Conservation (phyloP, 805 yeast genomes). For the Saccharomyces paradoxus region DNA sequence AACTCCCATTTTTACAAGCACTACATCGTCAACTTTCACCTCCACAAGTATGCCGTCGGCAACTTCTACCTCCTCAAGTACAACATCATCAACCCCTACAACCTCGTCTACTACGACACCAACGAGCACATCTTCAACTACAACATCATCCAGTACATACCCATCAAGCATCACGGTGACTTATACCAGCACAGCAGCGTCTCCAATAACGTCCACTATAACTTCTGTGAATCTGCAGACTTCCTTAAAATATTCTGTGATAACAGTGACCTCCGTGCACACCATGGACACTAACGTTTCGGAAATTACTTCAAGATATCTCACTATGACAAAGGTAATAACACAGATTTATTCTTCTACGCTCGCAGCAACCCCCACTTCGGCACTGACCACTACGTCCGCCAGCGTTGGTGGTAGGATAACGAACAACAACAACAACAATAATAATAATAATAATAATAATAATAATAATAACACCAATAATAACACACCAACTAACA, state of each 20-base stretch:
- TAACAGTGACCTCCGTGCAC: slow-evolving; percentile 11
- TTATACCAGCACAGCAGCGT: slow-evolving; percentile 2
- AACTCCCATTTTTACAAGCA: slow-evolving; percentile 1
- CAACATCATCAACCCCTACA: not conserved
- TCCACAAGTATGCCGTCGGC: no score
- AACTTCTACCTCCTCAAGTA: slow-evolving; percentile 3
- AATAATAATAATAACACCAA: not conserved
- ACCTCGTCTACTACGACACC: not conserved
- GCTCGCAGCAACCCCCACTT: not conserved
- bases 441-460: not conserved
- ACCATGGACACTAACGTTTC: not conserved
- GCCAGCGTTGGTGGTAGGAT: not conserved
- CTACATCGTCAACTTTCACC: slow-evolving; percentile 2
- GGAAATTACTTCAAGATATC: not conserved
- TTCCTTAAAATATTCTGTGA: slow-evolving; percentile 15
- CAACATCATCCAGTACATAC: slow-evolving; percentile 1
- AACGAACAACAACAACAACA: not conserved
- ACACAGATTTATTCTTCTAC: not conserved
- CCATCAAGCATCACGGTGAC: not conserved
- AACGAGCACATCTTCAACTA: slow-evolving; percentile 3
- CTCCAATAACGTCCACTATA: not conserved
- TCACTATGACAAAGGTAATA: not conserved
- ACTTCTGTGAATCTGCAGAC: slow-evolving; percentile 4
- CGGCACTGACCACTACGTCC: not conserved
- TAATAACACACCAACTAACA: not conserved